A percentile compares a stretch with the other conserved stretches of the same genome.
phyloP scores from a whole-genome alignment of 2,329 filamentous ascomycete species.

The Cladosporium sp. region DNA sequence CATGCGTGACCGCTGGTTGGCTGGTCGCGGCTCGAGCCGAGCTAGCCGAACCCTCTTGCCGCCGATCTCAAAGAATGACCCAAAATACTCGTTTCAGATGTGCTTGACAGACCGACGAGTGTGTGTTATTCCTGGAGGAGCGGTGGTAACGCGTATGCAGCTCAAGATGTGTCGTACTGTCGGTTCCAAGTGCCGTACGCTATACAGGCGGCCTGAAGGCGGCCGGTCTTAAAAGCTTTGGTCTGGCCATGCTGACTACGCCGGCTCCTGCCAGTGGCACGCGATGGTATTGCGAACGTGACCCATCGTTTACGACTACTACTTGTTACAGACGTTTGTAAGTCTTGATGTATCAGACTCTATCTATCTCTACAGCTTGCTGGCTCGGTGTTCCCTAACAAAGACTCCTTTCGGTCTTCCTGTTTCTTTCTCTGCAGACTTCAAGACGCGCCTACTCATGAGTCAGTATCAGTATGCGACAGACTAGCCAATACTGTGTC shows the following conservation, averaged over 20 bases:
- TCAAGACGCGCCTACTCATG: neutral
- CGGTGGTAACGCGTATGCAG: neutral
- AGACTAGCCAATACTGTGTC: neutral
- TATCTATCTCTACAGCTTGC: neutral
- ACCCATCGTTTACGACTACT: neutral
- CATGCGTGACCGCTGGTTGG: neutral
- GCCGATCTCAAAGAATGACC: neutral
- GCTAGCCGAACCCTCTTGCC: neutral
- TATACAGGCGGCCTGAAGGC: neutral
- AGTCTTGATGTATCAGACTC: neutral
- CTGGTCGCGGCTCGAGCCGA: neutral
- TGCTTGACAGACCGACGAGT: neutral
- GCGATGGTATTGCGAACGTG: neutral
- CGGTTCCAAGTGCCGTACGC: neutral
- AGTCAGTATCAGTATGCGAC: neutral
- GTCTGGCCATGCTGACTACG: neutral
- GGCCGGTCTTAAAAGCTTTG: neutral
- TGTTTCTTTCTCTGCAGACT: neutral
- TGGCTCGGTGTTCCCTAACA: neutral
- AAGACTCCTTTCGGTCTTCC: conserved; percentile 4
- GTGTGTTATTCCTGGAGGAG: neutral
- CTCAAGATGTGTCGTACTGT: neutral
- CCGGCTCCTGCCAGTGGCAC: neutral
- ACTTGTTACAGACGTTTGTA: neutral
- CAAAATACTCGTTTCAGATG: neutral